Conservation (phyloP, 352 stramenopile genomes). For the Phytopythium sindhum region DNA sequence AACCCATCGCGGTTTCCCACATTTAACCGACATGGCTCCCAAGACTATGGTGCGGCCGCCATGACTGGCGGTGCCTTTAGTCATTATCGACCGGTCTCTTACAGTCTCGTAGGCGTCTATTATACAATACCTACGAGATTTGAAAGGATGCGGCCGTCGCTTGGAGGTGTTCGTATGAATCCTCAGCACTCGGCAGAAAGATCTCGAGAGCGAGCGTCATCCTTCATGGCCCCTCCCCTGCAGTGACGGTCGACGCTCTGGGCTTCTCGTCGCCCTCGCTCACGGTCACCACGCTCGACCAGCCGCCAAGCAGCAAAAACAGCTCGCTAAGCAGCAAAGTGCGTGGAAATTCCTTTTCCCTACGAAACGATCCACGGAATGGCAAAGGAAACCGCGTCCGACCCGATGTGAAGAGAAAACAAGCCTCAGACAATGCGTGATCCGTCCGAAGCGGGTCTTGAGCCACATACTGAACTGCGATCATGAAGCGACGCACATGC, state of each 20-base stretch:
- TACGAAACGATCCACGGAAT: neutral
- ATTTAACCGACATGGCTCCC: no score
- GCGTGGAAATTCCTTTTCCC: neutral
- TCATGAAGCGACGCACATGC: no score
- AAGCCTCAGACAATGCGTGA: no score
- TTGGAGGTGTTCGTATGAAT: neutral
- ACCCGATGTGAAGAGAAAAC: no score
- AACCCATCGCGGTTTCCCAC: no score
- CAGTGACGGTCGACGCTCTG: neutral
- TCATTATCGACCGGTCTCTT: neutral
- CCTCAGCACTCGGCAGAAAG: neutral
- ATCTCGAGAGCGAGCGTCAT: neutral
- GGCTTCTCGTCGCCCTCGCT: neutral
- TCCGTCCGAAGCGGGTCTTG: no score
- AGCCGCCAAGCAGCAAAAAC: neutral
- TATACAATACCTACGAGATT: no score
- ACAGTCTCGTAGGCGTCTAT: neutral
- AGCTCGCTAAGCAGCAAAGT: conserved; percentile 1
- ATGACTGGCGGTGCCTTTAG: neutral
- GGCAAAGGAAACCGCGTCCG: no score
- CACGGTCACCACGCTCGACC: neutral
- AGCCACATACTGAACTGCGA: no score
- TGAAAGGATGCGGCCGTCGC: no score
- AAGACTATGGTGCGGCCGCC: no score
- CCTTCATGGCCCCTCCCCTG: neutral